Evolutionary conservation across 2,329 filamentous ascomycete species (phyloP).

Genomic region (Paecilomyces dactylethromorphus): DNA sequence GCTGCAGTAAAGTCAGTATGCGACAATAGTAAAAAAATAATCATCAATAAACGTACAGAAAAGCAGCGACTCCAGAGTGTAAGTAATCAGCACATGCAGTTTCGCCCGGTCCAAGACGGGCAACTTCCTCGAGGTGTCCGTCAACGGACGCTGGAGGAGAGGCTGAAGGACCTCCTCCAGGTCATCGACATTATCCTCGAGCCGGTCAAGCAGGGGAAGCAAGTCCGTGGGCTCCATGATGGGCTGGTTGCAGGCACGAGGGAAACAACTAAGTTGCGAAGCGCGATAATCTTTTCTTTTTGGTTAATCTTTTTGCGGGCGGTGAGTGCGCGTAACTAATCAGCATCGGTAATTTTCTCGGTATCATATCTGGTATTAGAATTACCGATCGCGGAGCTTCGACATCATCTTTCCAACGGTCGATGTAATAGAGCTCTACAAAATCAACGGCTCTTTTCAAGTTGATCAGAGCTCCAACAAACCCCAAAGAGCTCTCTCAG

Average conservation of each 20-base stretch:
- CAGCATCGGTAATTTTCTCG: neutral
- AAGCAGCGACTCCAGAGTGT: conserved; percentile 82
- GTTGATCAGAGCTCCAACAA: neutral
- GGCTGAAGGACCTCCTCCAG: conserved; percentile 69
- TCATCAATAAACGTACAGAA: conserved; percentile 57
- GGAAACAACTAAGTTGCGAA: neutral
- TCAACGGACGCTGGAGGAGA: conserved; percentile 59
- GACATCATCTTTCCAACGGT: neutral
- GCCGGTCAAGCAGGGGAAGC: conserved; percentile 61
- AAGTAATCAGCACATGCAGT: conserved; percentile 79
- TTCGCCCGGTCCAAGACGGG: conserved; percentile 94
- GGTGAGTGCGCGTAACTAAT: conserved; percentile 7
- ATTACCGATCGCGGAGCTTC: neutral
- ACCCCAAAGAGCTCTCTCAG: neutral
- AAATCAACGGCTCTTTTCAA: neutral
- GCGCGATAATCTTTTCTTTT: neutral
- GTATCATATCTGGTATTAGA: neutral
- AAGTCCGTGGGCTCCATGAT: conserved; percentile 54
- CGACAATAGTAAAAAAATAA: conserved; percentile 1
- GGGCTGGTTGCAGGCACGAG: conserved; percentile 5
- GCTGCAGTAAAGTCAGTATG: conserved; percentile 39
- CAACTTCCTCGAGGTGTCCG: conserved; percentile 66
- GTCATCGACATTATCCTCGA: conserved; percentile 72
- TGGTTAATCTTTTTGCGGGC: conserved; percentile 12
- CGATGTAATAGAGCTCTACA: neutral